Evolutionary conservation across 2,329 filamentous ascomycete genomes (phyloP).

Genomic region (Albophoma yamanashiensis): DNA sequence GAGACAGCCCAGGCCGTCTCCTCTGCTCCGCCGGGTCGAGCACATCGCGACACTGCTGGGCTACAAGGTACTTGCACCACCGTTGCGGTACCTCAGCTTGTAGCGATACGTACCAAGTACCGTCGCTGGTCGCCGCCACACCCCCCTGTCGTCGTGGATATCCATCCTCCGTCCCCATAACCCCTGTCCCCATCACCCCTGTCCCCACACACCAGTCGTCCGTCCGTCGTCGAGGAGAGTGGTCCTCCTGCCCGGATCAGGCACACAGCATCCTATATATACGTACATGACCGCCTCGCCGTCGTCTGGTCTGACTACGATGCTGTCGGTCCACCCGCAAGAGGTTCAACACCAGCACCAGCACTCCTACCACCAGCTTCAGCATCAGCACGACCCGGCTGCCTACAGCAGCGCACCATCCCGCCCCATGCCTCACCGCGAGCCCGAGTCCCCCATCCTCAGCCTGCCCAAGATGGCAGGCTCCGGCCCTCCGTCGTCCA

Average conservation of each 20-base stretch:
- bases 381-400: neutral
- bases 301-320: conserved; percentile 1
- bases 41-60: neutral
- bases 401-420: neutral
- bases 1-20: neutral
- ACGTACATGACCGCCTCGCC: conserved; percentile 9
- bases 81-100: neutral
- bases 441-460: conserved; percentile 7
- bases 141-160: neutral
- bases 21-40: neutral
- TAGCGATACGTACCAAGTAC: neutral
- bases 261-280: conserved; percentile 3
- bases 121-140: neutral
- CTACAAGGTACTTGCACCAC: neutral
- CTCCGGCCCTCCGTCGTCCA: conserved; percentile 3
- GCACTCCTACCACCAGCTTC: neutral
- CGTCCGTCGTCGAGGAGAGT: neutral
- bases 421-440: conserved; percentile 11
- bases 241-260: neutral
- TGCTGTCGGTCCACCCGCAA: conserved; percentile 11
- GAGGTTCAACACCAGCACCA: conserved; percentile 4
- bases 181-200: neutral
- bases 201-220: neutral
- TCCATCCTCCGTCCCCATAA: neutral
- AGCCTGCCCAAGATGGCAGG: conserved; percentile 2